phyloP scores from a whole-genome alignment of 2,329 filamentous ascomycete species.

The Mycosphaerella sp. region DNA sequence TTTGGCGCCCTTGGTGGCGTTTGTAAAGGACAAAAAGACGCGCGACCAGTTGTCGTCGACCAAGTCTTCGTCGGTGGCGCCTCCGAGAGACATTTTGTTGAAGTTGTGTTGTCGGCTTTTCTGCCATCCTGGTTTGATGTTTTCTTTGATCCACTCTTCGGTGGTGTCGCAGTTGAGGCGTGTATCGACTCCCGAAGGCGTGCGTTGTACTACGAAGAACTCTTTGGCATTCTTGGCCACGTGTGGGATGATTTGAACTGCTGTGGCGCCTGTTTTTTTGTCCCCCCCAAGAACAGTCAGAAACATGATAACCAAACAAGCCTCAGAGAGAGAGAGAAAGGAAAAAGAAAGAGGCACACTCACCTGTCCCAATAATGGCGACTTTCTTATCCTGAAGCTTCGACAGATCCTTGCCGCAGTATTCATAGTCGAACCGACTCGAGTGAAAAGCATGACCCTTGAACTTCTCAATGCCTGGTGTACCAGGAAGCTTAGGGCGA shows the following conservation, averaged over 20 bases:
- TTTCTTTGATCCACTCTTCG: slow-evolving; percentile 32
- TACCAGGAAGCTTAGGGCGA: slow-evolving; percentile 42
- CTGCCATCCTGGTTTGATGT: slow-evolving; percentile 45
- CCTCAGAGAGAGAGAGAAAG: no score
- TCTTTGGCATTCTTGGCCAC: slow-evolving; percentile 35
- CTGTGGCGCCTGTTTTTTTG: slow-evolving; percentile 2
- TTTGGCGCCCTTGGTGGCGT: background rate
- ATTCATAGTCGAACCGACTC: slow-evolving; percentile 39
- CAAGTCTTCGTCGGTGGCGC: slow-evolving; percentile 24
- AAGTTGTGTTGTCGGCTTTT: slow-evolving; percentile 43
- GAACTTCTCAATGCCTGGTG: slow-evolving; percentile 36
- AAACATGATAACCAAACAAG: no score
- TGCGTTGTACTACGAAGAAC: slow-evolving; percentile 41
- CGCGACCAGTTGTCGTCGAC: slow-evolving; percentile 13
- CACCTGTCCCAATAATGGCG: slow-evolving; percentile 23
- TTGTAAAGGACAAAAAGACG: no score
- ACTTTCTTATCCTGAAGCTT: slow-evolving; percentile 20
- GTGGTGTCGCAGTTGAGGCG: slow-evolving; percentile 36
- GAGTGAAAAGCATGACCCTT: slow-evolving; percentile 41
- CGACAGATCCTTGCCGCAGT: slow-evolving; percentile 27
- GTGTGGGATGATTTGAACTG: slow-evolving; percentile 37
- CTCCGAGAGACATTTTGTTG: slow-evolving; percentile 21
- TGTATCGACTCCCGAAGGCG: slow-evolving; percentile 33
- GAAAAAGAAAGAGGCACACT: no score
- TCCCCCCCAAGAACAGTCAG: no score